Base-by-base conservation (phyloP, 805 yeast genomes). In the Candida patagonica region DNA sequence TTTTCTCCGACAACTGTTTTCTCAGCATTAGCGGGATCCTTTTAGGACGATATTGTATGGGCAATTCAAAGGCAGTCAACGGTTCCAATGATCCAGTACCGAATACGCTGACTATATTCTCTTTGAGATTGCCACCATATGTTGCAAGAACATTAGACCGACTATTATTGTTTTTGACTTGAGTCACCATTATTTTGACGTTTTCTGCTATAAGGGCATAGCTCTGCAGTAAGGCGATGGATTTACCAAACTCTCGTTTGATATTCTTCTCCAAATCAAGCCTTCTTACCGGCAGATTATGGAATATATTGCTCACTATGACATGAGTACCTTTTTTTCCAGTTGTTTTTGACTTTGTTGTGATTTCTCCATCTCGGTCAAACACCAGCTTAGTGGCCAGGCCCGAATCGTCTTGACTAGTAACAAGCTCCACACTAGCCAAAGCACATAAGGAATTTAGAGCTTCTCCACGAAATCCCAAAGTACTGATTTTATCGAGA, bases 391-490 rank as follows among this genome's bases (percentile, higher is more conserved):
- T 62, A 26, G 69, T 63, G 2, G 85, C 92, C 30, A 63, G 62
- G 1, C 92, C 88, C 4, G 70, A 67, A 1, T 56, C 62, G 0
- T 52, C 56, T 12, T 40, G 42, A 0, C 58, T 47, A 43, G 70
- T 72, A 0, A 89, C 70, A 1, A 66, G 54, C 0, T 65, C 51
- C n/a, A 76, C 43, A 10, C 65, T 55, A 0, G 78, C 62, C 5
- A 74, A 51, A 0, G 67, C 63, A n/a, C 72, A 56, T 2, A 85
- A 60, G 0, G 79, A 67, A 38, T 67, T 62, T 13, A 85, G 48
- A 0, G 92, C 81, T 48, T 78, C 82, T 1, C 95, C 95, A 36
- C 83, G 66, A 52, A 78, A 82, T 1, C 94, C 94, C 47, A 67
- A 72, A 0, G 80, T 72, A 1, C 39, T 38, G 2, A 70, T 55